phyloP scores from a whole-genome alignment of 192 early-diverging fungal genomes.

The Paraglomus brasilianum region DNA sequence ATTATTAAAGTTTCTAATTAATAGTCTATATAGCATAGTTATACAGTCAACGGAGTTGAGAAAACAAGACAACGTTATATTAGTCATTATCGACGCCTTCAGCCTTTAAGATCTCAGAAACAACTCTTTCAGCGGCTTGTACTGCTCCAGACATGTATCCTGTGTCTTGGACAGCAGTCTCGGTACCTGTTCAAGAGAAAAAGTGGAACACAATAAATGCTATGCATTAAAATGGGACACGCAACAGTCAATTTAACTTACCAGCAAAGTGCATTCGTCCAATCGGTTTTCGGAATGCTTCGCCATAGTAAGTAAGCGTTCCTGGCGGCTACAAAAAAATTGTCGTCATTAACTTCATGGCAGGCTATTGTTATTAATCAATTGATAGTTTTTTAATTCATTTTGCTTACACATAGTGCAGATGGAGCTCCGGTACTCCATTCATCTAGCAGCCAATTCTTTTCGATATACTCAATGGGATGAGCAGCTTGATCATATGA shows the following conservation, averaged over 20 bases:
- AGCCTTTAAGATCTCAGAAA: not conserved
- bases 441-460: constrained; percentile 9
- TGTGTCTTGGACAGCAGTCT: constrained; percentile 12
- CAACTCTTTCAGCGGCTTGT: constrained; percentile 23
- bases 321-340: constrained; percentile 2
- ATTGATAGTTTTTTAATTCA: not conserved
- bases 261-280: constrained; percentile 30
- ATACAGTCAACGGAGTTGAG: too few relatives aligned
- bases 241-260: constrained; percentile 2
- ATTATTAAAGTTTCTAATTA: too few relatives aligned
- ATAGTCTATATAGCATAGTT: too few relatives aligned
- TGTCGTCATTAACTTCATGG: too few relatives aligned
- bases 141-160: constrained; percentile 29
- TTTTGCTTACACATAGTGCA: not conserved
- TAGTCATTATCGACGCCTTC: constrained; percentile 1
- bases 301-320: constrained; percentile 11
- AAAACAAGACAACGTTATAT: too few relatives aligned
- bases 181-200: constrained; percentile 12
- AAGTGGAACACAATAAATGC: not conserved
- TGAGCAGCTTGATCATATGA: not conserved
- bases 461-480: constrained; percentile 20
- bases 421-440: not conserved
- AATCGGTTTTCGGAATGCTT: constrained; percentile 25
- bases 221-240: not conserved
- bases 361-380: not conserved